Conservation (phyloP, 176 grass and related monocot species). For the Tillandsia fasciculata region DNA sequence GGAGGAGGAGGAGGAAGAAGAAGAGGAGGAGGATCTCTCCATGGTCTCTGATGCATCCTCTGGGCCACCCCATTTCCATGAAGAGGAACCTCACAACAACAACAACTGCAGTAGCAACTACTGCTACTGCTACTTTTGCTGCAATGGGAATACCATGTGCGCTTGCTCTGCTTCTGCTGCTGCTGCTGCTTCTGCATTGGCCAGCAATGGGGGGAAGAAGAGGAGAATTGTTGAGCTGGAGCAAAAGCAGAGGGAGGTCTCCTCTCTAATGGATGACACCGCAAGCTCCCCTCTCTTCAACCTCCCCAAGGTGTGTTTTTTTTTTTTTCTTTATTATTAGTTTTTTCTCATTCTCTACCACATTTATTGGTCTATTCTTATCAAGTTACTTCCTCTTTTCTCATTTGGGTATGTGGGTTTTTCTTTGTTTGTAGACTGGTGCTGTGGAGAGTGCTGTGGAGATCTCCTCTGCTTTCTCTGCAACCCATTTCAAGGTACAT, state of each 20-base stretch:
- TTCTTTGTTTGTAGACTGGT: constrained; percentile 1
- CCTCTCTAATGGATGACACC: constrained; percentile 75
- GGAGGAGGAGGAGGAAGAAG: constrained; percentile 23
- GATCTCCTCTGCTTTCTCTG: constrained; percentile 36
- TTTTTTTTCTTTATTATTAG: background rate
- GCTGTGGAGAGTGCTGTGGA: constrained; percentile 22
- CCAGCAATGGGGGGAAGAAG: constrained; percentile 21
- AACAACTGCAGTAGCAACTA: background rate
- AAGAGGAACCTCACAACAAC: constrained; percentile 16
- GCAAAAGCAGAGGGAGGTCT: constrained; percentile 20
- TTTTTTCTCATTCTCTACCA: background rate
- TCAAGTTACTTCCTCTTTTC: background rate
- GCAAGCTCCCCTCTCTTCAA: constrained; percentile 71
- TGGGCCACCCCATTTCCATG: constrained; percentile 54
- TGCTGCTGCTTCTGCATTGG: background rate
- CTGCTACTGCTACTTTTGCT: too few species aligned
- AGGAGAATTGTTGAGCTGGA: constrained; percentile 20
- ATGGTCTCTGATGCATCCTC: constrained; percentile 98
- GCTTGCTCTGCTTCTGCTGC: background rate
- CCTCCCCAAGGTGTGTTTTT: constrained; percentile 24
- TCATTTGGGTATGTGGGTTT: constrained; percentile 1
- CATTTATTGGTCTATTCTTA: background rate
- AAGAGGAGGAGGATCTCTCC: constrained; percentile 71
- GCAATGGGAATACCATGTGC: too few species aligned
- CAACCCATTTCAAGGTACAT: constrained; percentile 30